Evolutionary conservation across 2,329 filamentous ascomycete species (phyloP).

Genomic region (Penicillium sp.): DNA sequence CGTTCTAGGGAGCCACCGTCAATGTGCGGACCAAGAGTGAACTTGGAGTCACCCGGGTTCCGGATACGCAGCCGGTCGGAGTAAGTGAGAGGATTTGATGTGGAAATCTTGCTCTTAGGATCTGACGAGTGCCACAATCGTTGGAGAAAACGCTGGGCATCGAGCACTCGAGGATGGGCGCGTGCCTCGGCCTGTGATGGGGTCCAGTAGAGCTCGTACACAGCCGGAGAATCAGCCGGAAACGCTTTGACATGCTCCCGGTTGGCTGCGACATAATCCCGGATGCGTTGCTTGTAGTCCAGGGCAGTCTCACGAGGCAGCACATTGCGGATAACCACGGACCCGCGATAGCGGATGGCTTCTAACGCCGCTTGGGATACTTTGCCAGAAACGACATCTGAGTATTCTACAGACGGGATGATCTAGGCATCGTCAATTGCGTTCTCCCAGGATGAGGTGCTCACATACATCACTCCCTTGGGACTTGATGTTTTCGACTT

Average conservation of each 20-base stretch:
- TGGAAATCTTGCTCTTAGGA: slow-evolving; percentile 42
- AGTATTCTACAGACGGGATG: slow-evolving; percentile 41
- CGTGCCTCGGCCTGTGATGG: slow-evolving; percentile 61
- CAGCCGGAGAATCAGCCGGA: slow-evolving; percentile 59
- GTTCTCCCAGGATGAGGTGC: neutral
- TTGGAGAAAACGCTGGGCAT: slow-evolving; percentile 58
- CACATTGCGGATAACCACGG: slow-evolving; percentile 60
- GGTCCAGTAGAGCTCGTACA: slow-evolving; percentile 73
- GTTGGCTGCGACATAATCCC: slow-evolving; percentile 61
- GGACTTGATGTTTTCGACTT: slow-evolving; percentile 39
- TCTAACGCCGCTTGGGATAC: slow-evolving; percentile 34
- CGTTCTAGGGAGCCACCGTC: slow-evolving; percentile 70
- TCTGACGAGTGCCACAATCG: slow-evolving; percentile 57
- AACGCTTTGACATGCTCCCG: slow-evolving; percentile 52
- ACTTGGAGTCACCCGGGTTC: slow-evolving; percentile 62
- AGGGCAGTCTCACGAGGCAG: slow-evolving; percentile 58
- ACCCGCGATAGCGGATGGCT: slow-evolving; percentile 56
- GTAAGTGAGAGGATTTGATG: slow-evolving; percentile 60
- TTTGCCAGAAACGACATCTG: slow-evolving; percentile 36
- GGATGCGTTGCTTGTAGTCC: slow-evolving; percentile 58
- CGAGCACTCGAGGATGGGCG: slow-evolving; percentile 59
- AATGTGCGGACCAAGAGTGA: slow-evolving; percentile 66
- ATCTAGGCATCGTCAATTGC: slow-evolving; percentile 24
- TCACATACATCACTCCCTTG: slow-evolving; percentile 38
- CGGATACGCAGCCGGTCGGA: slow-evolving; percentile 68